Conservation (phyloP, 2,329 filamentous ascomycete genomes). For the Stagonosporopsis rhizophila region DNA sequence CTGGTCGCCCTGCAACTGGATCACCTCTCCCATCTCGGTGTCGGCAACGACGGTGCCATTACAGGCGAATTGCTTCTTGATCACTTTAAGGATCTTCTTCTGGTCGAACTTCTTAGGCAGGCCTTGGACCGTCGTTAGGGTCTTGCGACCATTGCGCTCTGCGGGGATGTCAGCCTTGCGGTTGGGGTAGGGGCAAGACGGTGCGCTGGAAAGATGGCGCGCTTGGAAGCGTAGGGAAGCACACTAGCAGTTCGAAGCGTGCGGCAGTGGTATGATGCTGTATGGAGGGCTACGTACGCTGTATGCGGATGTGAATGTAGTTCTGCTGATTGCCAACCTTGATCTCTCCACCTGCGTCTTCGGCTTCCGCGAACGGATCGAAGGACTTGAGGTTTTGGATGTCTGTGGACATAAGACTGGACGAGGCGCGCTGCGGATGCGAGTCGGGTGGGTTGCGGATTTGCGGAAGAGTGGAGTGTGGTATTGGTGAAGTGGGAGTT, state of each 20-base stretch:
- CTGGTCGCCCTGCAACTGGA: conserved; percentile 99
- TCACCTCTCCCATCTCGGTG: conserved; percentile 97
- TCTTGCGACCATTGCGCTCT: conserved; percentile 99
- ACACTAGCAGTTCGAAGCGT: neutral
- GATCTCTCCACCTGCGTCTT: conserved; percentile 95
- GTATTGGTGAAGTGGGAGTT: conserved; percentile 1
- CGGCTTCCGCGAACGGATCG: conserved; percentile 99
- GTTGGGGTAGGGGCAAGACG: conserved; percentile 3
- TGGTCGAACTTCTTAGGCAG: conserved; percentile 98
- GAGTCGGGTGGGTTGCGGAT: conserved; percentile 6
- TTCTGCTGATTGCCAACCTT: conserved; percentile 78
- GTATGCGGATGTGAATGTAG: conserved; percentile 99
- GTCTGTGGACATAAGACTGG: conserved; percentile 48
- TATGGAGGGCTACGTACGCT: conserved; percentile 68
- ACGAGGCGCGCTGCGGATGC: conserved; percentile 38
- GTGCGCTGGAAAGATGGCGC: neutral
- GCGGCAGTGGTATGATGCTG: neutral
- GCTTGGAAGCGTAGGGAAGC: neutral
- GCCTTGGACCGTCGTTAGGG: conserved; percentile 98
- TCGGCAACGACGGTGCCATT: conserved; percentile 99
- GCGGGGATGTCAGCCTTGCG: conserved; percentile 51
- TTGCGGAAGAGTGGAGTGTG: conserved; percentile 10
- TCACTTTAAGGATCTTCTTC: conserved; percentile 99
- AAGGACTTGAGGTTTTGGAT: conserved; percentile 55
- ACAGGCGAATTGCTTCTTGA: conserved; percentile 99